Evolutionary conservation across 768 basidiomycete species (phyloP).

Genomic region (Gymnopilus dilepis): DNA sequence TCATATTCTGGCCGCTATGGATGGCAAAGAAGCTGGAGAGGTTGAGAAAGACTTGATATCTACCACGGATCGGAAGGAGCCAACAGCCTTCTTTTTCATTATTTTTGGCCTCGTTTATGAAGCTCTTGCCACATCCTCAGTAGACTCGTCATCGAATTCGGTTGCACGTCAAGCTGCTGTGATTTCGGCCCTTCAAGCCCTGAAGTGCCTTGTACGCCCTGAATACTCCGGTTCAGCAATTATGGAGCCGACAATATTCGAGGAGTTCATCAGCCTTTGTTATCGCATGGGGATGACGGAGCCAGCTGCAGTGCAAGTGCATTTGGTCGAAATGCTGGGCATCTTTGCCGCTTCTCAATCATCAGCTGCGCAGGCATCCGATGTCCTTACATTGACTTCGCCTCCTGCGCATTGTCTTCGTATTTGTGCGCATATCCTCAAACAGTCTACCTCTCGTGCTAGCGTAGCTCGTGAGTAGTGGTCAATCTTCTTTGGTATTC

Average conservation of each 20-base stretch:
- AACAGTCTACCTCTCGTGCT: constrained; percentile 60
- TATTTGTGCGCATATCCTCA: constrained; percentile 82
- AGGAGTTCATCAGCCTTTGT: constrained; percentile 87
- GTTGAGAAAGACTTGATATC: constrained; percentile 29
- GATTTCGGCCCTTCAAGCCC: constrained; percentile 70
- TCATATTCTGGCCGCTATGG: constrained; percentile 78
- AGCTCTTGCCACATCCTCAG: constrained; percentile 69
- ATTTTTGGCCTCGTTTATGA: constrained; percentile 96
- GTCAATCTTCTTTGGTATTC: neutral
- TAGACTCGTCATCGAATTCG: constrained; percentile 54
- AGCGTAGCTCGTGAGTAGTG: constrained; percentile 54
- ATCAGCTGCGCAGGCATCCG: constrained; percentile 24
- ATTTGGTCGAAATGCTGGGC: constrained; percentile 72
- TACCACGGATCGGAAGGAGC: constrained; percentile 54
- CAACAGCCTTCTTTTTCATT: constrained; percentile 84
- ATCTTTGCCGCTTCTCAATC: constrained; percentile 56
- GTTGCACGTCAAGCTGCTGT: constrained; percentile 51
- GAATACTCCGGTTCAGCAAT: constrained; percentile 84
- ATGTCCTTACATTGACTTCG: constrained; percentile 48
- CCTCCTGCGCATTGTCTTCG: constrained; percentile 73
- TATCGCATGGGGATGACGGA: constrained; percentile 93
- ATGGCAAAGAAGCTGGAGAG: constrained; percentile 60
- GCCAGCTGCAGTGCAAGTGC: constrained; percentile 68
- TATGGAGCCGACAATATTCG: constrained; percentile 81
- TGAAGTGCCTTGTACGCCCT: constrained; percentile 80